These are phyloP conservation scores for Penicillium cinerascens DNA, from an alignment of 495 filamentous ascomycete genomes.

Conservation along the genomic window DNA sequence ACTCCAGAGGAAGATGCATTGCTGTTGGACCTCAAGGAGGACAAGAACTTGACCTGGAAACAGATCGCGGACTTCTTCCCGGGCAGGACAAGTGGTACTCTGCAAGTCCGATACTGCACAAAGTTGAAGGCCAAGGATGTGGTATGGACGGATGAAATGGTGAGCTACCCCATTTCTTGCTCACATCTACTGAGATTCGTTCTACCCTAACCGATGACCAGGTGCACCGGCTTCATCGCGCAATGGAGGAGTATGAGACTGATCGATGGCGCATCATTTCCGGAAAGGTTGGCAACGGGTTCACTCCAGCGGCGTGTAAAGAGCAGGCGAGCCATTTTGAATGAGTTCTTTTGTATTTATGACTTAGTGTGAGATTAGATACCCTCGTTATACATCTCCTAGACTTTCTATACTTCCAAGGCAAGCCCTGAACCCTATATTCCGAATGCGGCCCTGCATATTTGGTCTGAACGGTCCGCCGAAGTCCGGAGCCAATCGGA, in stretches of 20 bases:
- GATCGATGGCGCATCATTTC: constrained; percentile 87
- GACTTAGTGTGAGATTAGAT: background rate
- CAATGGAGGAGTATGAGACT: constrained; percentile 82
- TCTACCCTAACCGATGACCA: constrained; percentile 28
- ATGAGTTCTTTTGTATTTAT: background rate
- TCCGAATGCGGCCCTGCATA: background rate
- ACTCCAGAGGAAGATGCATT: constrained; percentile 83
- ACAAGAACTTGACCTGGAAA: constrained; percentile 90
- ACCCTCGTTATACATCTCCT: background rate
- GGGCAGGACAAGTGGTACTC: constrained; percentile 77
- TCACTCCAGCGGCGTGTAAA: constrained; percentile 78
- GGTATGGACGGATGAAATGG: constrained; percentile 89
- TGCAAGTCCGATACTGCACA: constrained; percentile 92
- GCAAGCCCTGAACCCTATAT: constrained; percentile 34
- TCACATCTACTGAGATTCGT: background rate
- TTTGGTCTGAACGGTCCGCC: too few relatives aligned
- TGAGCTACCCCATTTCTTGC: constrained; percentile 24
- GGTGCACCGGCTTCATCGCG: constrained; percentile 74
- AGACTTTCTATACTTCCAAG: constrained; percentile 1
- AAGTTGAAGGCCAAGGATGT: constrained; percentile 89
- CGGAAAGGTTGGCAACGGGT: constrained; percentile 80
- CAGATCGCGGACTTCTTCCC: constrained; percentile 95
- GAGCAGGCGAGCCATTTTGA: constrained; percentile 58
- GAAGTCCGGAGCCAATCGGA: too few relatives aligned
- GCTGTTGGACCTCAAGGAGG: constrained; percentile 84